Percentiles rank a stretch among this genome's conserved stretches.
These are phyloP conservation scores for Phaseolus coccineus DNA, from an alignment of 331 rosid species.

Conservation along the genomic window DNA sequence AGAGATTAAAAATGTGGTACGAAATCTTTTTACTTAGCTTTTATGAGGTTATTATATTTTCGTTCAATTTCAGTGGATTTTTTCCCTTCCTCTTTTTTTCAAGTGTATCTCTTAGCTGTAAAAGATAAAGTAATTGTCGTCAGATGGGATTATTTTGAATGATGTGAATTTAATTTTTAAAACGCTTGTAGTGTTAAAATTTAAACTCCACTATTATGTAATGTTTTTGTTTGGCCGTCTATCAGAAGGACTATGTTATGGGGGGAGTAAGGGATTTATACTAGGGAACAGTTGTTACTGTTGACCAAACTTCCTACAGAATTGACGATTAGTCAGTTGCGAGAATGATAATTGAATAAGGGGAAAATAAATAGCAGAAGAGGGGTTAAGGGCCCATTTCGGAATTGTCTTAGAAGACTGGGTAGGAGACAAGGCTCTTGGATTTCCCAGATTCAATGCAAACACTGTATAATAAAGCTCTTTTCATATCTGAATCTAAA, in stretches of 20 bases:
- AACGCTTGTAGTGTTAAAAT: conserved; percentile 8
- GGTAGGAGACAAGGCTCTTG: not conserved
- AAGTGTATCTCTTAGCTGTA: conserved; percentile 25
- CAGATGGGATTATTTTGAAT: conserved; percentile 15
- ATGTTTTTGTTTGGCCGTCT: not conserved
- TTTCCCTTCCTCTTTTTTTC: not conserved
- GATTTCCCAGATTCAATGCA: not conserved
- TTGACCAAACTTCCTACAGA: not conserved
- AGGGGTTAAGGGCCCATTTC: not conserved
- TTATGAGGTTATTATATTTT: conserved; percentile 7
- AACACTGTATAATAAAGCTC: not conserved
- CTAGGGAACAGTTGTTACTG: not conserved
- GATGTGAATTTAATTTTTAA: conserved; percentile 8
- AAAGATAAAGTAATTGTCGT: not conserved
- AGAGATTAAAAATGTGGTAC: conserved; percentile 88
- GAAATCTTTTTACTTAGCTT: conserved; percentile 7
- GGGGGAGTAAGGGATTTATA: not conserved
- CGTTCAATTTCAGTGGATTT: conserved; percentile 12
- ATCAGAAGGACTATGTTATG: not conserved
- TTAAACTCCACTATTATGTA: conserved; percentile 8
- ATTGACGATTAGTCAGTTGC: not conserved
- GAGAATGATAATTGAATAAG: not conserved
- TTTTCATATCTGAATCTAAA: not conserved
- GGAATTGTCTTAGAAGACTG: not conserved
- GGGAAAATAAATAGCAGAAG: not conserved